Evolutionary conservation across 306 rosid species (phyloP).

Genomic region (Lotus japonicus): DNA sequence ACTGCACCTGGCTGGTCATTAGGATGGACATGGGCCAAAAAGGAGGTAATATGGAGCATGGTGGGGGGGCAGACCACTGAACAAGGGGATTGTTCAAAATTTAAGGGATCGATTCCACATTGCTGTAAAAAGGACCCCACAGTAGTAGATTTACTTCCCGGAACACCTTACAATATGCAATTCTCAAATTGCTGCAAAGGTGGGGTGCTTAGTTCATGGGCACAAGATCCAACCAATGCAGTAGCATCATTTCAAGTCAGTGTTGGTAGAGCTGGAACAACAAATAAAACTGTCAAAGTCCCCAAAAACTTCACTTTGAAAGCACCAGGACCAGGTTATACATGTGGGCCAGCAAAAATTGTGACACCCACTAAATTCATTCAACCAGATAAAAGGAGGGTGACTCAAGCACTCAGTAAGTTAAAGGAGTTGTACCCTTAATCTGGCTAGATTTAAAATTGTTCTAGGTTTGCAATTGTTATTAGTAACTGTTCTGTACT

Average conservation of each 20-base stretch:
- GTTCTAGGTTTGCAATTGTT: not conserved
- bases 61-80: constrained; percentile 76
- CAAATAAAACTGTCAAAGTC: constrained; percentile 55
- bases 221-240: constrained; percentile 62
- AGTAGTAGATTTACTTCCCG: constrained; percentile 71
- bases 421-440: no score
- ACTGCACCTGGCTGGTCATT: constrained; percentile 75
- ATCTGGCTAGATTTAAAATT: not conserved
- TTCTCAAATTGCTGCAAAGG: constrained; percentile 90
- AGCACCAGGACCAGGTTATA: constrained; percentile 89
- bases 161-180: constrained; percentile 86
- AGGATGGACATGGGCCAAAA: constrained; percentile 86
- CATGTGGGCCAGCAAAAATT: constrained; percentile 59
- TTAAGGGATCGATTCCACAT: constrained; percentile 50
- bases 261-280: constrained; percentile 76
- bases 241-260: constrained; percentile 70
- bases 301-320: constrained; percentile 74
- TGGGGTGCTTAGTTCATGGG: constrained; percentile 78
- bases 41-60: constrained; percentile 86
- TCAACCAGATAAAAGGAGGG: constrained; percentile 64
- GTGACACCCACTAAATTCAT: constrained; percentile 52
- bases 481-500: no score
- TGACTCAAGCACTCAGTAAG: constrained; percentile 80
- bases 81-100: constrained; percentile 89
- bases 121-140: constrained; percentile 70